Evolutionary conservation across 2,329 filamentous ascomycete species (phyloP), one percentile per base, ranked within the genome.

Genomic region (Exophiala phaeomuriformis): DNA sequence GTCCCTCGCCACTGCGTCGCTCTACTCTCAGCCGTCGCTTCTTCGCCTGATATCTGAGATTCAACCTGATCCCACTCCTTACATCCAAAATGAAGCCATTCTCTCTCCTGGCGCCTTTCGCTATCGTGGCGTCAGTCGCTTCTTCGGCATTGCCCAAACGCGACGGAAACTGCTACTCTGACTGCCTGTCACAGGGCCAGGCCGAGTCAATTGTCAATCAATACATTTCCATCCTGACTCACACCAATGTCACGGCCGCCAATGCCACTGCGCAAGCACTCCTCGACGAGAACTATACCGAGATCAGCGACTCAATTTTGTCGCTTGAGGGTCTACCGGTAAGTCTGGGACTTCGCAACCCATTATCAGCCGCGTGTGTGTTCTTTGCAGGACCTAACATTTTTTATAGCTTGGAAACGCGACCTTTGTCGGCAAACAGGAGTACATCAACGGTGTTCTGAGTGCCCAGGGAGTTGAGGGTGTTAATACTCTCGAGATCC

Each of bases 231-330:
- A 58, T 59, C 8, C 49, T 59, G 3, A 39, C 35, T 9, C 59
- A 58, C 37, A 28, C 36, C 3, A 53, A 58, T 39, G 33, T 49
- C 3, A 43, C 47, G 27, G 37, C 57, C 6, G 59, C 59, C 51
- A 61, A 61, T 47, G 57, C 57, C 8, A 61, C 59, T 9, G 59
- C 57, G 4, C 57, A 59, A 31, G 50, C 57, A 12, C 50, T 61
- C 32, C 57, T 61, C 40, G 53, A 56, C 12, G 46, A 52, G 5
- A 50, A 55, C 40, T 59, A 57, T 39, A 51, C 46, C 28, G 58
- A 61, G 47, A 58, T 55, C n/a, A 59, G 57, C 30, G 59, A 61
- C 50, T 58, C 57, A 12, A 59, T 59, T 48, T 39, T 61, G 37
- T 59, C 59, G 36, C 51, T 61, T 7, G 54, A 61, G 31, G 54